A percentile compares a stretch with the other conserved stretches of the same genome.
phyloP scores from a whole-genome alignment of 768 basidiomycete species.

The Hygrocybe punicea region DNA sequence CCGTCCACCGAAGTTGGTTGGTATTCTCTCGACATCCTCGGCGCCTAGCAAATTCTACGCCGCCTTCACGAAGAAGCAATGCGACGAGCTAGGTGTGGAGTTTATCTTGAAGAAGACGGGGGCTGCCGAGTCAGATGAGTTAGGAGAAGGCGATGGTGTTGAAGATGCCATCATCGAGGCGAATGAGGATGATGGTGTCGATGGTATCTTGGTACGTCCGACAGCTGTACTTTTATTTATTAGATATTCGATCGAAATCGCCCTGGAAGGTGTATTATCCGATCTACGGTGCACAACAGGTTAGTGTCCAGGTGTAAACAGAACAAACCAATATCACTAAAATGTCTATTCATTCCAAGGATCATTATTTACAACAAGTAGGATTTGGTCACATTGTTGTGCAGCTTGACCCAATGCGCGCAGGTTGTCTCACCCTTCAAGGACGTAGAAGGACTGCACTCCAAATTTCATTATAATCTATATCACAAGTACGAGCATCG shows the following conservation, averaged over 20 bases:
- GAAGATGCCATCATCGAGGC: conserved; percentile 96
- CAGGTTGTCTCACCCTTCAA: conserved; percentile 93
- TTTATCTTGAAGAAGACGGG: conserved; percentile 79
- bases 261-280: conserved; percentile 83
- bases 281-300: conserved; percentile 87
- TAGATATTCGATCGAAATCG: conserved; percentile 63
- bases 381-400: conserved; percentile 8
- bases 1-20: conserved; percentile 72
- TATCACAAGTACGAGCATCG: conserved; percentile 77
- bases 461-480: conserved; percentile 92
- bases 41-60: conserved; percentile 80
- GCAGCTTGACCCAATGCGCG: not conserved
- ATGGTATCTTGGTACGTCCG: conserved; percentile 88
- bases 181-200: conserved; percentile 78
- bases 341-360: conserved; percentile 44
- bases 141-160: conserved; percentile 80
- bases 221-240: conserved; percentile 52
- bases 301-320: conserved; percentile 33
- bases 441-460: conserved; percentile 96
- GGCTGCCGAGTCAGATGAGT: conserved; percentile 47
- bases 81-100: conserved; percentile 80
- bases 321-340: not conserved
- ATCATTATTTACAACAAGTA: conserved; percentile 95
- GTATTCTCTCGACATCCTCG: conserved; percentile 83
- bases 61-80: conserved; percentile 89